A percentile compares a stretch with the other conserved stretches of the same genome.
phyloP scores from a whole-genome alignment of 192 early-diverging fungal species.

The Powellomyces hirtus region DNA sequence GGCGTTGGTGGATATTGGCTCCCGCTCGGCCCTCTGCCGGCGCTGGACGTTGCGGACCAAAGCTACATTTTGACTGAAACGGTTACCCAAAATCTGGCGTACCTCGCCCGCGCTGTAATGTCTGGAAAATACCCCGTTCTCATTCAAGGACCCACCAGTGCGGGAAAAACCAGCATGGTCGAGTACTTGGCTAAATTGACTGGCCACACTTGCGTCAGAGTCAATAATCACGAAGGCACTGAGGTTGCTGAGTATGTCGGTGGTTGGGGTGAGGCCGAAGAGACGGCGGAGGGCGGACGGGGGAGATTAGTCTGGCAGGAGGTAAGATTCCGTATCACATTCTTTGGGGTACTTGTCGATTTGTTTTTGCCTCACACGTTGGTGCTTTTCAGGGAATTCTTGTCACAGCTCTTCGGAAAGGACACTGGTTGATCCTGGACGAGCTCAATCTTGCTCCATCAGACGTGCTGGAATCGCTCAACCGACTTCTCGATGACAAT shows the following conservation, averaged over 20 bases:
- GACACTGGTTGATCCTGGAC: conserved; percentile 98
- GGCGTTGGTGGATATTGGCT: conserved; percentile 90
- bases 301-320: conserved; percentile 84
- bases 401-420: conserved; percentile 88
- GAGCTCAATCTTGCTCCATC: conserved; percentile 97
- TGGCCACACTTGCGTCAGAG: conserved; percentile 93
- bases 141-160: conserved; percentile 97
- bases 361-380: neutral
- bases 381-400: conserved; percentile 67
- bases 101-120: conserved; percentile 89
- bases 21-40: conserved; percentile 50
- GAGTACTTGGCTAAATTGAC: conserved; percentile 88
- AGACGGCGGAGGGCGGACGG: conserved; percentile 51
- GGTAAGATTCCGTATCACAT: conserved; percentile 19
- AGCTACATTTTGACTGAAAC: conserved; percentile 85
- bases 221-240: conserved; percentile 99
- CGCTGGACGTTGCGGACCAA: conserved; percentile 21
- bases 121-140: conserved; percentile 87
- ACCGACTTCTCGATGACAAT: conserved; percentile 96
- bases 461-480: conserved; percentile 98
- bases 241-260: conserved; percentile 98
- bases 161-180: conserved; percentile 98
- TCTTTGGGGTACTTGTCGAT: neutral
- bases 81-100: conserved; percentile 80
- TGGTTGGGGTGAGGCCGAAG: conserved; percentile 77